Base-by-base conservation (phyloP, 306 rosid species). In the Vigna mungo region DNA sequence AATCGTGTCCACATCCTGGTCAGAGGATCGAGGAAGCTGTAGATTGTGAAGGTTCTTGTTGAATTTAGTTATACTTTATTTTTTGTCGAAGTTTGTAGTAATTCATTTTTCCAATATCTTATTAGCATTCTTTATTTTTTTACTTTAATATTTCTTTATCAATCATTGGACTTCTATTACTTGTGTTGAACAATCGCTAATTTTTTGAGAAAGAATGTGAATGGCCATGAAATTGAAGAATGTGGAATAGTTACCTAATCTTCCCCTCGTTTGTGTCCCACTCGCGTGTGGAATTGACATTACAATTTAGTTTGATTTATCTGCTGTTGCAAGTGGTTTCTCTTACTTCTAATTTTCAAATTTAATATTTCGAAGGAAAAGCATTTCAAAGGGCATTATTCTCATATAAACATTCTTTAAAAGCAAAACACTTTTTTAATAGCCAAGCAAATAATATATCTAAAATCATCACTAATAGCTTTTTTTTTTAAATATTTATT, bases 31-130 rank as follows among this genome's bases (percentile, higher is more conserved):
- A 81, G 71, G 80, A 84, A 83, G 86, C 78, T 88, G 91, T 92
- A 92, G 90, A 88, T 84, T 85, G 80, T 80, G 85, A 85, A 81
- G 82, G 82, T 75, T 81, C 78, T 71, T 43, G 66, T 65, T 83
- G 56, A 66, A 82, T 84, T 86, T 83, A 78, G 88, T 86, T 63
- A 84, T 77, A 58, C 49, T 78, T 88, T 32, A 0, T 74, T 84
- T 86, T 87, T 81, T 65, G 81, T 61, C 79, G 59, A 82, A 62
- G 62, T 86, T 80, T 76, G 85, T 83, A 86, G 90, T 88, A 83
- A 90, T 85, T 88, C 92, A 80, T 87, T 92, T 86, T 80, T 88
- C 87, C 77, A 71, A 75, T 87, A 53, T 84, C 79, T 83, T 77
- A 77, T 70, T 78, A 81, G 83, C 78, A 66, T 66, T 66, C 52